Base-by-base conservation (phyloP, 1,284 basidiomycete species). In the Inonotus hispidus region DNA sequence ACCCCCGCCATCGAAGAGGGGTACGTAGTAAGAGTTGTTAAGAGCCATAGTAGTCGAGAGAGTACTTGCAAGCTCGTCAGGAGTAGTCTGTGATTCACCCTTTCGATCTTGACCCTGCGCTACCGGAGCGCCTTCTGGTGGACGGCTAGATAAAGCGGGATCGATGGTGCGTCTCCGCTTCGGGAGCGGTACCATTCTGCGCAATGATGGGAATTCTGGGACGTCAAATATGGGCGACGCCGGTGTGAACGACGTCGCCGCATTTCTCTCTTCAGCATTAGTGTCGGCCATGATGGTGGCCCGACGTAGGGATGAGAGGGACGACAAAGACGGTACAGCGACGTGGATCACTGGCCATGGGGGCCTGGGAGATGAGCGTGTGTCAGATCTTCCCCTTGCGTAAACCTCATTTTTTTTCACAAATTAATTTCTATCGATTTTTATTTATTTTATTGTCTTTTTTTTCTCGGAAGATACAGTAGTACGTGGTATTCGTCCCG, bases 131-230 rank as follows among this genome's bases (percentile, higher is more conserved):
- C 43, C 43, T 63, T 23, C 37, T 58, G 47, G 49, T 50, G 29
- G 4, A 27, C n/a, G 25, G 50, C 8, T 27, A 52, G 19, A 27
- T 35, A 27, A 27, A 11, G 53, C 35, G 38, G 64, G 45, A 27
- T 56, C 56, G 53, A 66, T 50, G 29, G 79, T 83, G 61, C 85
- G 82, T 63, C 85, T 77, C 66, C 88, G 82, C 73, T 89, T 89
- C 41, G 88, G 89, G 53, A 91, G 78, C 25, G 88, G 88, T 70
- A 89, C 67, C 49, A 71, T 66, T 61, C 89, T 64, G 65, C 88
- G 77, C 63, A 84, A 74, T 35, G 81, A 71, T 45, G 82, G 80
- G 67, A 83, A 80, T 67, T 87, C 84, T 65, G 82, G 79, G 59
- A 78, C 74, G 73, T 85, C 84, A 74, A 85, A 83, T 64, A 80